phyloP scores from a whole-genome alignment of 2,329 filamentous ascomycete species.

The Neonectria sp. region DNA sequence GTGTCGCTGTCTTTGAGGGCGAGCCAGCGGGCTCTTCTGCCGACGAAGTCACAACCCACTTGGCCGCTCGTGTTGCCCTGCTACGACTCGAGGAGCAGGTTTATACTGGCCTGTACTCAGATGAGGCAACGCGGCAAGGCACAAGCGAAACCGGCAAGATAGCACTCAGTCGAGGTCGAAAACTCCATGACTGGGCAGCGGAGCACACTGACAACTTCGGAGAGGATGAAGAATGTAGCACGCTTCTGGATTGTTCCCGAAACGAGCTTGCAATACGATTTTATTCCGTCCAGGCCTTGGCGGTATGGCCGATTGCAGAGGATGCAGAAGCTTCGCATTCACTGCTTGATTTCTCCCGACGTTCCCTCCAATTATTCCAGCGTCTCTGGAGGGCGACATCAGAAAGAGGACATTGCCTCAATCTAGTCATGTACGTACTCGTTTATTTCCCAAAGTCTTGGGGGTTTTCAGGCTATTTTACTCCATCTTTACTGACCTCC shows the following conservation, averaged over 20 bases:
- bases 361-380: slow-evolving; percentile 19
- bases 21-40: not conserved
- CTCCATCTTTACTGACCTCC: not conserved
- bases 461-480: not conserved
- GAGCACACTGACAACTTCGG: slow-evolving; percentile 8
- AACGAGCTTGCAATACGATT: slow-evolving; percentile 7
- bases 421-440: slow-evolving; percentile 14
- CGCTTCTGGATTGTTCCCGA: not conserved
- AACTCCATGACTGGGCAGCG: slow-evolving; percentile 19
- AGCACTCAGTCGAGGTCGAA: not conserved
- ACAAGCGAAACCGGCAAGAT: not conserved
- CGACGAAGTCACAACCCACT: not conserved
- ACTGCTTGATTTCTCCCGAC: slow-evolving; percentile 15
- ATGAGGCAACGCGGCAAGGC: slow-evolving; percentile 2
- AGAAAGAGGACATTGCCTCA: slow-evolving; percentile 13
- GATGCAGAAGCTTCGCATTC: not conserved
- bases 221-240: not conserved
- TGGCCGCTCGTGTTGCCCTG: slow-evolving; percentile 1
- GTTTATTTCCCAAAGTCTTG: not conserved
- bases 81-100: slow-evolving; percentile 18
- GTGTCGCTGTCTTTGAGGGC: slow-evolving; percentile 14
- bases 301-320: slow-evolving; percentile 6
- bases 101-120: slow-evolving; percentile 12
- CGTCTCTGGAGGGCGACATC: slow-evolving; percentile 15
- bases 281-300: slow-evolving; percentile 8